phyloP scores from a whole-genome alignment of 768 basidiomycete genomes.

The Phaeolepiota aurea region DNA sequence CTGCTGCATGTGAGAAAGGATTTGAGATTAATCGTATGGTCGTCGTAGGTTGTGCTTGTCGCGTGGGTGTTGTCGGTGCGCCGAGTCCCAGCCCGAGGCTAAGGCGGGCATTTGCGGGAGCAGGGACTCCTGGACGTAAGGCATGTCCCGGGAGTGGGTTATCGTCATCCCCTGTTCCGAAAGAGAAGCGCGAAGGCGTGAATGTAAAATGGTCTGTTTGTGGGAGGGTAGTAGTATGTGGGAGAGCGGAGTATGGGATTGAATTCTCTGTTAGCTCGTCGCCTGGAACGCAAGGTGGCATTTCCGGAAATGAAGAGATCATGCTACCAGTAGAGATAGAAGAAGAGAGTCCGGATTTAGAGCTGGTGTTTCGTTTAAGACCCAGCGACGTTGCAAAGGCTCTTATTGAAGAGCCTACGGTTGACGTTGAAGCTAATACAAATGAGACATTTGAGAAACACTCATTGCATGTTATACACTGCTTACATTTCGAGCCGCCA shows the following conservation, averaged over 20 bases:
- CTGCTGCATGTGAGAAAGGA: constrained; percentile 11
- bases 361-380: constrained; percentile 44
- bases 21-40: constrained; percentile 43
- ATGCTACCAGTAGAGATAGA: constrained; percentile 7
- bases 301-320: not conserved
- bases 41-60: constrained; percentile 33
- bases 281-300: not conserved
- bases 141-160: constrained; percentile 54
- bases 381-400: constrained; percentile 72
- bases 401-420: constrained; percentile 64
- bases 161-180: constrained; percentile 18
- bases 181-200: constrained; percentile 21
- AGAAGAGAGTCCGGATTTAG: constrained; percentile 14
- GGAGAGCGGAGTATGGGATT: constrained; percentile 35
- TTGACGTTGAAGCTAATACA: constrained; percentile 32
- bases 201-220: constrained; percentile 44
- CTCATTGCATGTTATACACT: constrained; percentile 4
- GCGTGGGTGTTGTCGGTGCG: constrained; percentile 31
- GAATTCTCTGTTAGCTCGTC: constrained; percentile 33
- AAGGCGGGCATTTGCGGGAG: constrained; percentile 50
- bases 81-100: constrained; percentile 40
- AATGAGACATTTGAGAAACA: constrained; percentile 9
- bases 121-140: constrained; percentile 51
- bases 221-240: constrained; percentile 22
- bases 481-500: constrained; percentile 51